Evolutionary conservation across 202 grass and related monocot genomes (phyloP), one percentile per base, ranked within the genome.

Genomic region (Dendrocalamus latiflorus): DNA sequence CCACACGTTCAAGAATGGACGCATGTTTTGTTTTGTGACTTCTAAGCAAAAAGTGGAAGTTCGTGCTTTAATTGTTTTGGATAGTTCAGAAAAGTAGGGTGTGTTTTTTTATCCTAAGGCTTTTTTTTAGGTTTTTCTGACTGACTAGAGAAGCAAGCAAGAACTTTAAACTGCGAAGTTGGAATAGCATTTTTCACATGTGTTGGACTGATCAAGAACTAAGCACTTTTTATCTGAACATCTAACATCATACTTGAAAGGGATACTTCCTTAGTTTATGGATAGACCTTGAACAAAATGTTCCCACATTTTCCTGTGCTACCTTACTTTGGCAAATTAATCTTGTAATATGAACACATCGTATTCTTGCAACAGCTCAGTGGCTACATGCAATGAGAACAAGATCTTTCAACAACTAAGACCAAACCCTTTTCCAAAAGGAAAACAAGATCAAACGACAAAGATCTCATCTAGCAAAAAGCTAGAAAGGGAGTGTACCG

Each of bases 141-240:
- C 13, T 67, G 21, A 45, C 24, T 2, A 51, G 39, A 37, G 16
- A 86, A 89, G 71, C 56, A 77, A 77, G 50, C 30, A 57, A 59
- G 53, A 24, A 54, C 38, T 71, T 66, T 48, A 34, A 77, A 42
- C 33, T 34, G 1, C 14, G 25, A 57, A 48, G 76, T 47, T 67
- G 33, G 42, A 47, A 64, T 80, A 67, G 5, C 55, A n/a, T 81
- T 38, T 85, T 89, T 82, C 77, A 78, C 66, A 86, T 65, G 44
- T 86, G 78, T 72, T 73, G 77, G 65, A 65, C 78, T 67, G 72
- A 78, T 89, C 88, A 86, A 86, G 78, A 74, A 41, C n/a, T 18
- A 84, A 55, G 48, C 71, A 74, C 10, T n/a, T 85, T 84, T 48
- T 69, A 69, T 84, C 70, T 80, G 16, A 80, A 75, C 54, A 25